These are phyloP conservation scores for Aphanomyces cochlioides DNA, from an alignment of 352 stramenopile species.

Conservation along the genomic window DNA sequence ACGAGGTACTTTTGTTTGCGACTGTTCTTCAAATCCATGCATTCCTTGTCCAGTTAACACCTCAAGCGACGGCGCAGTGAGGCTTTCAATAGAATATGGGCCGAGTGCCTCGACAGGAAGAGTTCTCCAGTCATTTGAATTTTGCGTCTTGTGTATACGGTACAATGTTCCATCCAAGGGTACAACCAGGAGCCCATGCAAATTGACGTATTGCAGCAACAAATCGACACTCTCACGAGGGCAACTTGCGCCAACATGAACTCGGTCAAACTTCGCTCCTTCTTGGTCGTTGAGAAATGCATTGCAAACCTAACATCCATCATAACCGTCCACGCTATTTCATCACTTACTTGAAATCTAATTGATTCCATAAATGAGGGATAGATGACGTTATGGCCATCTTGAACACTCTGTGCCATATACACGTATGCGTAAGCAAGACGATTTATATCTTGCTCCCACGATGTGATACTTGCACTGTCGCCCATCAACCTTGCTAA, in stretches of 20 bases:
- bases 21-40: constrained; percentile 29
- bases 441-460: constrained; percentile 23
- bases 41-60: constrained; percentile 4
- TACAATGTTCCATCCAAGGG: constrained; percentile 25
- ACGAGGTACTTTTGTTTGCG: background rate
- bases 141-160: constrained; percentile 22
- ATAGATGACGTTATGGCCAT: constrained; percentile 2
- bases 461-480: constrained; percentile 12
- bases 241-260: constrained; percentile 24
- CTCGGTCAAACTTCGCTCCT: constrained; percentile 16
- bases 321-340: background rate
- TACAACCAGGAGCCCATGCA: constrained; percentile 22
- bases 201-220: constrained; percentile 15
- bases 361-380: constrained; percentile 24
- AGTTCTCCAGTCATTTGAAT: constrained; percentile 6
- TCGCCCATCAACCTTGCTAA: constrained; percentile 21
- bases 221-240: constrained; percentile 25
- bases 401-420: constrained; percentile 26
- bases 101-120: constrained; percentile 3
- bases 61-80: constrained; percentile 20
- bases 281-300: constrained; percentile 13
- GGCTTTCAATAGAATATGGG: constrained; percentile 18
- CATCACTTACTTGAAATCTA: constrained; percentile 9
- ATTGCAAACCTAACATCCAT: constrained; percentile 25
- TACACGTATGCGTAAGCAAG: constrained; percentile 28